A percentile compares a stretch with the other conserved stretches of the same genome.
Evolutionary conservation across 1,139 yeast genomes (phyloP).

Genomic region (Pichia sp.): DNA sequence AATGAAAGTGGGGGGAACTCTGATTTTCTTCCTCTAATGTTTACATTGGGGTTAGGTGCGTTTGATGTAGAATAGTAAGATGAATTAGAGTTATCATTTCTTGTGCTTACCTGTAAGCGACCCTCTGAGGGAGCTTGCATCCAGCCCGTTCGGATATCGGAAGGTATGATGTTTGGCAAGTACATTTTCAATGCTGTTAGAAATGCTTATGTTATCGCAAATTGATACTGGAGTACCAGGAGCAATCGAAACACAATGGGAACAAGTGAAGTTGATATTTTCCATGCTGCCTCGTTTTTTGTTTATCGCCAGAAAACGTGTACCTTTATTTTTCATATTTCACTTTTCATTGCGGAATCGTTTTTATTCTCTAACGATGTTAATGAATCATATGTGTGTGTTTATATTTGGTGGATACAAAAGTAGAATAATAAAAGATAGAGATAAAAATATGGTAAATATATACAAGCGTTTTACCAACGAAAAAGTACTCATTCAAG

Average conservation of each 20-base stretch:
- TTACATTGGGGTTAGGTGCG: neutral
- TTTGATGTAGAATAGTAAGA: neutral
- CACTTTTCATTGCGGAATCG: neutral
- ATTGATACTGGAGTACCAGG: too few species aligned
- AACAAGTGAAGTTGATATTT: neutral
- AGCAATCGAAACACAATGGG: neutral
- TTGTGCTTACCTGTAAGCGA: constrained; percentile 3
- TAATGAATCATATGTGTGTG: neutral
- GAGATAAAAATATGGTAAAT: neutral
- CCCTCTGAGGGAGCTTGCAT: constrained; percentile 18
- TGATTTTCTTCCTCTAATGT: constrained; percentile 3
- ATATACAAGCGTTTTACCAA: neutral
- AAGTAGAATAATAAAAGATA: neutral
- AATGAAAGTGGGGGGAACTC: constrained; percentile 19
- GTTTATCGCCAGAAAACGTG: neutral
- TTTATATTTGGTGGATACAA: neutral
- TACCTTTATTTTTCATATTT: neutral
- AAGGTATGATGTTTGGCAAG: constrained; percentile 42
- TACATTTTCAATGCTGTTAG: constrained; percentile 34
- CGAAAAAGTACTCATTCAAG: constrained; percentile 1
- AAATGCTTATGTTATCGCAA: too few species aligned
- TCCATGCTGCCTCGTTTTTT: neutral
- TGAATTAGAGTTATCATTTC: neutral
- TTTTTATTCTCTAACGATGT: neutral
- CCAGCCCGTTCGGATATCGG: constrained; percentile 45